Base-by-base conservation (phyloP, 1,284 basidiomycete species). In the Microbotryum saponariae region DNA sequence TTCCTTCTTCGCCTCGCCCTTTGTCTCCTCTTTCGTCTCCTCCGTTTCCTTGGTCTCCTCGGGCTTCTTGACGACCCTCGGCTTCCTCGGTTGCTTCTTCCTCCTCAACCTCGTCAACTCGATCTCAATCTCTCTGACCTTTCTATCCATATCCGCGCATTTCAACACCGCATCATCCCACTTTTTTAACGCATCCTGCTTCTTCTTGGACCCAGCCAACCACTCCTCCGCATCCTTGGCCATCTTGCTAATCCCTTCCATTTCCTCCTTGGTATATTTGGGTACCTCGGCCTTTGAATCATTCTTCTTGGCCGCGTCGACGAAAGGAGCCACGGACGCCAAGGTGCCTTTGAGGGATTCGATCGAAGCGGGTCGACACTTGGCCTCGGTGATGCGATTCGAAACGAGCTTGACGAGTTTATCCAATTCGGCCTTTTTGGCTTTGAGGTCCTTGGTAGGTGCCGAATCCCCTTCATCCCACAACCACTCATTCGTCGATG, bases 391-490 rank as follows among this genome's bases (percentile, higher is more conserved):
- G 16, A 42, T 42, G 3, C 37, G 12, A 18, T 42, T 42, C 37
- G 37, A 42, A 18, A 93, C 77, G 60, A 83, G 79, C 72, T 80
- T 82, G 74, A 91, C 86, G 23, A 94, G 82, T 6, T 73, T 78
- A 60, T 85, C 84, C 33, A 94, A 79, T 74, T 94, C 92, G n/a
- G 85, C 86, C 55, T 88, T 83, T 74, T 89, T 88, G 65, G 84
- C 82, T 66, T 85, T 78, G 62, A 94, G 80, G 54, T 85, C 82
- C 23, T 80, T 80, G 14, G 85, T 88, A 57, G 87, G 83, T 1
- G 94, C 93, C 16, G 80, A 76, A 71, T 97, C 93, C n/a, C 85
- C 91, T 59, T 87, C 80, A 46, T 92, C 89, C 71, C 84, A 81
- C 66, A 98, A 79, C 94, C 93, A 98, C 25, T 79, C 76, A 64